Conservation (phyloP, 140 eudicot species). For the Bidens hawaiensis region DNA sequence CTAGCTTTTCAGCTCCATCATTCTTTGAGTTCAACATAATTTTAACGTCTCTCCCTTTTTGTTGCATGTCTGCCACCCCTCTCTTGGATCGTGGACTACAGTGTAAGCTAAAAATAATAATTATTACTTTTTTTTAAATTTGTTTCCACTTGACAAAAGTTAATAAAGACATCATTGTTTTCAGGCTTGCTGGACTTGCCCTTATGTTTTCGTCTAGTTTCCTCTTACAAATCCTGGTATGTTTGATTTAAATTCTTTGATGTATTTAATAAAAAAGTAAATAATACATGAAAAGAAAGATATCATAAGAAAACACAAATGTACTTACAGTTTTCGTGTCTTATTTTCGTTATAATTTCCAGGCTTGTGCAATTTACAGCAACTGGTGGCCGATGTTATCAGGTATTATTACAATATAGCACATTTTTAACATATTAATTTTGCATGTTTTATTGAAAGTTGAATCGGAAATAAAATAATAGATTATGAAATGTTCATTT, state of each 20-base stretch:
- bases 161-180: slow-evolving; percentile 10
- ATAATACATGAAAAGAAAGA: background rate
- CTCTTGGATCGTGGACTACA: slow-evolving; percentile 29
- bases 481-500: slow-evolving; percentile 3
- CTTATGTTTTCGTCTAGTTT: slow-evolving; percentile 92
- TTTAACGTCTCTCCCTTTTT: slow-evolving; percentile 27
- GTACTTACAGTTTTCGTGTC: slow-evolving; percentile 5
- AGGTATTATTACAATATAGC: slow-evolving; percentile 39
- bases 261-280: background rate
- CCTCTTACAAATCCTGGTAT: slow-evolving; percentile 79
- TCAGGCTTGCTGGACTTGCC: slow-evolving; percentile 97
- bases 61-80: slow-evolving; percentile 20
- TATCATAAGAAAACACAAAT: slow-evolving; percentile 1
- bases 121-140: background rate
- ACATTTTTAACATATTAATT: background rate
- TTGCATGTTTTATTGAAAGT: background rate
- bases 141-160: slow-evolving; percentile 6
- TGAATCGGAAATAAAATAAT: slow-evolving; percentile 15
- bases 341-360: slow-evolving; percentile 36
- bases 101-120: slow-evolving; percentile 34
- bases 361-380: slow-evolving; percentile 88
- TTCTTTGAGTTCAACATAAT: background rate
- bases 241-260: background rate
- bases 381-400: slow-evolving; percentile 99
- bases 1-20: slow-evolving; percentile 1